Evolutionary conservation across 345 rosid genomes (phyloP).

Genomic region (Kandelia obovata): DNA sequence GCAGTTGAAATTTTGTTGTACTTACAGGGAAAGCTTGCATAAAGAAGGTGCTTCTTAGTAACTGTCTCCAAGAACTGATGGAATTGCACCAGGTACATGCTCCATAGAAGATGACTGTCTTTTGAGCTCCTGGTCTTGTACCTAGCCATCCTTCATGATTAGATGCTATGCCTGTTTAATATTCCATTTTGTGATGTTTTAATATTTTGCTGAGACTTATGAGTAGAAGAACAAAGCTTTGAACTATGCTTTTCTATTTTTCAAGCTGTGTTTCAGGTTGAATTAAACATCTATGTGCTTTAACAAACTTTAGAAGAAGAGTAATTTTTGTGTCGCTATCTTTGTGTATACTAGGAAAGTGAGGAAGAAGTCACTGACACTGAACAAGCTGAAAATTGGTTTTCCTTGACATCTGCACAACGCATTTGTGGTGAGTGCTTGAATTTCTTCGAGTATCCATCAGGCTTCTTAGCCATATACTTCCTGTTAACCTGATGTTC

Average conservation of each 20-base stretch:
- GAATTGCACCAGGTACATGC: conserved; percentile 97
- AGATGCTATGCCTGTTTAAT: background rate
- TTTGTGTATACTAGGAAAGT: conserved; percentile 57
- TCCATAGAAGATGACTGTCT: conserved; percentile 19
- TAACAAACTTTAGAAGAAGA: background rate
- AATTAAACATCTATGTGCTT: conserved; percentile 8
- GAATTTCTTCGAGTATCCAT: background rate
- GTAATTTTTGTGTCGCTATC: background rate
- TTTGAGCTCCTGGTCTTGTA: background rate
- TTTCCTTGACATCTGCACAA: conserved; percentile 97
- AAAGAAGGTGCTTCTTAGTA: conserved; percentile 91
- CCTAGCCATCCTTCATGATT: background rate
- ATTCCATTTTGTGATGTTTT: background rate
- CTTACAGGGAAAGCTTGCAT: conserved; percentile 88
- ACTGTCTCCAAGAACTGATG: conserved; percentile 99
- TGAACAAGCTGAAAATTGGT: conserved; percentile 99
- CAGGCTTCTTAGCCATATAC: background rate
- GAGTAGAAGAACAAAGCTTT: background rate
- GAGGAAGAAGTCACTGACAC: conserved; percentile 98
- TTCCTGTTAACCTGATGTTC: background rate
- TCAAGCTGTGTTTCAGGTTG: background rate
- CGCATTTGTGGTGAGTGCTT: conserved; percentile 76
- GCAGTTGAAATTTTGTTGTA: conserved; percentile 15
- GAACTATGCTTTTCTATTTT: background rate
- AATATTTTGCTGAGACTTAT: background rate